Evolutionary conservation across 257 asterid genomes (phyloP).

Genomic region (Nicotiana tabacum): DNA sequence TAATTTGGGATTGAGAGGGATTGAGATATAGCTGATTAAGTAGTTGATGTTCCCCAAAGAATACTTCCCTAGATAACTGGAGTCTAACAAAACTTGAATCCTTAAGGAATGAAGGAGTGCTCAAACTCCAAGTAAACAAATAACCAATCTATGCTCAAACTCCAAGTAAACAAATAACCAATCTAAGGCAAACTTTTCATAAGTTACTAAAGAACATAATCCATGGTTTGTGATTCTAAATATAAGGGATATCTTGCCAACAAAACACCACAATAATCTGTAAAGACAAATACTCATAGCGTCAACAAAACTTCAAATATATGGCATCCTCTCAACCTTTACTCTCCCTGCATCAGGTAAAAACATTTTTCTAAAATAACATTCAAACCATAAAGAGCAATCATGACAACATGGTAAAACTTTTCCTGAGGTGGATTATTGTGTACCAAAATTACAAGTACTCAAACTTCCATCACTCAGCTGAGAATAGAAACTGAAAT

Average conservation of each 20-base stretch:
- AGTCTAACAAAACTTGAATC: background rate
- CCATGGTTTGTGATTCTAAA: background rate
- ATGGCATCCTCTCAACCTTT: background rate
- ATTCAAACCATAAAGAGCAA: constrained; percentile 17
- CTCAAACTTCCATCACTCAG: constrained; percentile 42
- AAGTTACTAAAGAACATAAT: background rate
- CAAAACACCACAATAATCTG: background rate
- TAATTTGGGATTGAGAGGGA: no score
- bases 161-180: background rate
- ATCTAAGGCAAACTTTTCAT: background rate
- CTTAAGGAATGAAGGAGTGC: background rate
- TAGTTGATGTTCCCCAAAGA: no score
- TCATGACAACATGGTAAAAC: constrained; percentile 10
- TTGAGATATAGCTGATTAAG: no score
- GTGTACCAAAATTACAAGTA: constrained; percentile 34
- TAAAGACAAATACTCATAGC: background rate
- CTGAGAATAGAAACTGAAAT: constrained; percentile 20
- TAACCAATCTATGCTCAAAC: background rate
- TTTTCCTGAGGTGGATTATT: constrained; percentile 34
- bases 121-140: background rate
- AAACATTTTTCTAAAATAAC: constrained; percentile 1
- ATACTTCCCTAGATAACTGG: background rate
- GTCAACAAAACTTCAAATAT: background rate
- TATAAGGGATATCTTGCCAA: background rate
- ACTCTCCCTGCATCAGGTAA: background rate